Percentiles rank a stretch among this genome's conserved stretches.
These are phyloP conservation scores for Candida ficus DNA, from an alignment of 805 yeast species.

Conservation along the genomic window DNA sequence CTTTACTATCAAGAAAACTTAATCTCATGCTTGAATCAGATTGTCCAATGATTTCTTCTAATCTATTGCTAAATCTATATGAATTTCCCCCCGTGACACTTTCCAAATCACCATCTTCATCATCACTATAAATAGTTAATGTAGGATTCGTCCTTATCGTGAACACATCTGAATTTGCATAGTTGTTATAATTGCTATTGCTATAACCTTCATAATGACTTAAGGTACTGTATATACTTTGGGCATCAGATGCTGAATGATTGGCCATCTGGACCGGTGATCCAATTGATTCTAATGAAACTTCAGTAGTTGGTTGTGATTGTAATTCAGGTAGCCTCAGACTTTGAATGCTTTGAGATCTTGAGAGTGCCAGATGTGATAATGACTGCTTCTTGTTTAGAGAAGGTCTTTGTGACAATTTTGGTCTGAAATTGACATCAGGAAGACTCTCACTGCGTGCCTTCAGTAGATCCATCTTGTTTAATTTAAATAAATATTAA, in stretches of 20 bases:
- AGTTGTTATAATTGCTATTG: slow-evolving; percentile 4
- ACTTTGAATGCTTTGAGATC: slow-evolving; percentile 11
- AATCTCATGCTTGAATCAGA: slow-evolving; percentile 14
- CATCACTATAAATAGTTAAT: slow-evolving; percentile 25
- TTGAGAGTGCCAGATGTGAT: slow-evolving; percentile 17
- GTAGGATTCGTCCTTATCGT: slow-evolving; percentile 26
- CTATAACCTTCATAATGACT: slow-evolving; percentile 2
- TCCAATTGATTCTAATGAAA: slow-evolving; percentile 20
- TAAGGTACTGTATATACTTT: slow-evolving; percentile 4
- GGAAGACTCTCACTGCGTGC: not conserved
- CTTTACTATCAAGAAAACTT: slow-evolving; percentile 12
- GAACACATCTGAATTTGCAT: slow-evolving; percentile 13
- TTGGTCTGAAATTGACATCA: slow-evolving; percentile 3
- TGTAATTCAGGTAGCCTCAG: slow-evolving; percentile 19
- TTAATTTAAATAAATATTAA: not conserved
- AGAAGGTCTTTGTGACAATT: slow-evolving; percentile 15
- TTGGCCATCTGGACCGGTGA: not conserved
- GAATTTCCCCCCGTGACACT: slow-evolving; percentile 1
- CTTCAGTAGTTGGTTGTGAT: slow-evolving; percentile 30
- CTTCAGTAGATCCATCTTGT: not conserved
- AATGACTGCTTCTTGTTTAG: slow-evolving; percentile 18
- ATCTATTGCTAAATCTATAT: slow-evolving; percentile 12
- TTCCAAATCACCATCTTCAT: slow-evolving; percentile 13
- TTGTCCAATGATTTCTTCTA: slow-evolving; percentile 24
- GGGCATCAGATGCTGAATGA: not conserved